Evolutionary conservation across 1,284 basidiomycete species (phyloP), one percentile per base, ranked within the genome.

Genomic region (Leucoagaricus sp.): DNA sequence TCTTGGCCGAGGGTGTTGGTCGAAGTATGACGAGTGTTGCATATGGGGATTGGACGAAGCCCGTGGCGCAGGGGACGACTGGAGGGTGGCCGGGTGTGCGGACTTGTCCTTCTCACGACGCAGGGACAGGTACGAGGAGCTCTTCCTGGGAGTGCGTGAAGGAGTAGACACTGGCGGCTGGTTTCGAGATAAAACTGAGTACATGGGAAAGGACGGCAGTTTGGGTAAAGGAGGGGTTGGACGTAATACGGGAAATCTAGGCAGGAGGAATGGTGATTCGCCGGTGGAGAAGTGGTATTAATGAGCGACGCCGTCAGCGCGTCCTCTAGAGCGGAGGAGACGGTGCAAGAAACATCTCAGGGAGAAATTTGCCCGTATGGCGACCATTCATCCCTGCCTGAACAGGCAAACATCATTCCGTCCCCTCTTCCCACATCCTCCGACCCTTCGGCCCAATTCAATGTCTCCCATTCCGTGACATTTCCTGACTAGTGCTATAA

Each of bases 101-200:
- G 72, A 53, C 61, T 74, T 77, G 64, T 78, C 79, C 65, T 79
- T 80, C 64, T 84, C 82, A 58, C 77, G 76, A 58, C 76, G 72
- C 38, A 84, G 69, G 17, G 84, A 85, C 31, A 83, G 67, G 65
- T 81, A 81, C 4, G 85, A 83, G 12, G 78, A 70, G 63, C 75
- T 82, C 68, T 80, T 82, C 58, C 78, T 72, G 7, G 80, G 77
- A 44, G 68, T 68, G 57, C 73, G 76, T 51, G 75, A 69, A 42
- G 74, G 64, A 50, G 69, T 50, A 29, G 61, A 57, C 29, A 62
- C 57, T 46, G 71, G 68, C 63, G 69, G 72, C 42, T 74, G 66
- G 49, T 50, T 58, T 46, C 73, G 71, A 50, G 72, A 68, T 49
- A 70, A 55, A 48, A 74, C 68, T 55, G 73, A 67, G 54, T 74